Percentiles rank a stretch among this genome's conserved stretches.
Evolutionary conservation across 2,329 filamentous ascomycete genomes (phyloP).

Genomic region (Sordariomycetes sp.): DNA sequence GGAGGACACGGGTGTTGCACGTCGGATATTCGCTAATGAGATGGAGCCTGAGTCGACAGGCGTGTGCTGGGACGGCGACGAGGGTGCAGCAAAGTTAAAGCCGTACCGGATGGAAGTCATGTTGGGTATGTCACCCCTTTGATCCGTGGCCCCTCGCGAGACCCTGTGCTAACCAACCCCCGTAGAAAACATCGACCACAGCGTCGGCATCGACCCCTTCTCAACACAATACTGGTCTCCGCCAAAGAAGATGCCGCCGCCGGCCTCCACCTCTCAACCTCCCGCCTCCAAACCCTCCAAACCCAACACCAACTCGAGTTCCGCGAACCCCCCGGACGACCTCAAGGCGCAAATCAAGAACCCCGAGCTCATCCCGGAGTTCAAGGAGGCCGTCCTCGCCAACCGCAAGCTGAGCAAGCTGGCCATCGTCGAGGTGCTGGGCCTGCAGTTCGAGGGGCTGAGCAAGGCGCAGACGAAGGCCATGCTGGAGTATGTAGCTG

Average conservation of each 20-base stretch:
- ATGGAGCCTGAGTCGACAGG: conserved; percentile 69
- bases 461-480: conserved; percentile 26
- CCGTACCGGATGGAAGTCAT: conserved; percentile 65
- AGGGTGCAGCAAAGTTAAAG: conserved; percentile 33
- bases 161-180: background rate
- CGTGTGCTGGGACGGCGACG: conserved; percentile 64
- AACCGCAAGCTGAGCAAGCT: conserved; percentile 25
- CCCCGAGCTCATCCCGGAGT: conserved; percentile 22
- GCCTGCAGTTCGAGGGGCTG: conserved; percentile 21
- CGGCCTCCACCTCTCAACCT: conserved; percentile 16
- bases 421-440: conserved; percentile 25
- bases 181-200: conserved; percentile 33
- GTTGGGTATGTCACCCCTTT: conserved; percentile 37
- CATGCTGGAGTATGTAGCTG: conserved; percentile 24
- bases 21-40: conserved; percentile 50
- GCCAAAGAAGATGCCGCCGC: conserved; percentile 17
- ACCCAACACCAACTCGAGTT: background rate
- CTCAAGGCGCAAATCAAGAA: conserved; percentile 12
- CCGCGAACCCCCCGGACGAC: conserved; percentile 10
- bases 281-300: conserved; percentile 22
- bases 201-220: conserved; percentile 64
- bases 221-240: conserved; percentile 67
- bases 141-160: background rate
- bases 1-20: conserved; percentile 47
- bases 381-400: conserved; percentile 26